Evolutionary conservation across 495 filamentous ascomycete species (phyloP).

Genomic region (Thermochaetoides thermophila): DNA sequence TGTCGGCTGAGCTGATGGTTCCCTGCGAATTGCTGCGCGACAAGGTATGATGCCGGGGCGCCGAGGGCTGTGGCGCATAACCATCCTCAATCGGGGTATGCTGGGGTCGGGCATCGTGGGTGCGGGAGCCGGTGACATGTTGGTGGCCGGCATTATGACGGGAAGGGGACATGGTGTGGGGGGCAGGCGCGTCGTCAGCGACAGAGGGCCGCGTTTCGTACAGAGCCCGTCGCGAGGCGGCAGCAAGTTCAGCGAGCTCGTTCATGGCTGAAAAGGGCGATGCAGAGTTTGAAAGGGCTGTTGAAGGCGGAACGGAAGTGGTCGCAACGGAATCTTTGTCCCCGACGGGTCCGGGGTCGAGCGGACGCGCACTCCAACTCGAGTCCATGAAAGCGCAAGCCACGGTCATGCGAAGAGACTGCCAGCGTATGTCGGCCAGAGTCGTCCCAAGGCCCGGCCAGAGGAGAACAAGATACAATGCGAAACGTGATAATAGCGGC

Average conservation of each 20-base stretch:
- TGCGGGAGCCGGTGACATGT: not conserved
- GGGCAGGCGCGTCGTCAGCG: conserved; percentile 9
- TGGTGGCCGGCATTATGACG: conserved; percentile 10
- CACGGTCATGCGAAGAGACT: not conserved
- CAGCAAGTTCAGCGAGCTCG: conserved; percentile 2
- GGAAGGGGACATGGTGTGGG: conserved; percentile 1
- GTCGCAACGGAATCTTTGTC: conserved; percentile 14
- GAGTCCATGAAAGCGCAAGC: conserved; percentile 13
- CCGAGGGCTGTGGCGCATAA: conserved; percentile 3
- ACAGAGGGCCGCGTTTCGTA: conserved; percentile 2
- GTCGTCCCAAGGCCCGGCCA: conserved; percentile 2
- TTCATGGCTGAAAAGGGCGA: conserved; percentile 5
- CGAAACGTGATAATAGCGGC: conserved; percentile 6
- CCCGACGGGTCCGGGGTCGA: conserved; percentile 13
- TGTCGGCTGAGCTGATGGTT: conserved; percentile 26
- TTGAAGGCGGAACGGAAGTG: conserved; percentile 10
- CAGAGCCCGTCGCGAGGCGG: not conserved
- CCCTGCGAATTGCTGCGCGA: conserved; percentile 30
- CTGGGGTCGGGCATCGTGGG: conserved; percentile 5
- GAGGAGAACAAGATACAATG: too few species aligned
- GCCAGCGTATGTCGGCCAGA: conserved; percentile 4
- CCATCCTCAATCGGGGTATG: not conserved
- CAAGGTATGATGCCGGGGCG: conserved; percentile 14
- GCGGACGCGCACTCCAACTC: conserved; percentile 13
- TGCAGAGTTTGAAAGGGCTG: conserved; percentile 2